Conservation (phyloP, 495 filamentous ascomycete genomes). For the Talaromyces ruber region DNA sequence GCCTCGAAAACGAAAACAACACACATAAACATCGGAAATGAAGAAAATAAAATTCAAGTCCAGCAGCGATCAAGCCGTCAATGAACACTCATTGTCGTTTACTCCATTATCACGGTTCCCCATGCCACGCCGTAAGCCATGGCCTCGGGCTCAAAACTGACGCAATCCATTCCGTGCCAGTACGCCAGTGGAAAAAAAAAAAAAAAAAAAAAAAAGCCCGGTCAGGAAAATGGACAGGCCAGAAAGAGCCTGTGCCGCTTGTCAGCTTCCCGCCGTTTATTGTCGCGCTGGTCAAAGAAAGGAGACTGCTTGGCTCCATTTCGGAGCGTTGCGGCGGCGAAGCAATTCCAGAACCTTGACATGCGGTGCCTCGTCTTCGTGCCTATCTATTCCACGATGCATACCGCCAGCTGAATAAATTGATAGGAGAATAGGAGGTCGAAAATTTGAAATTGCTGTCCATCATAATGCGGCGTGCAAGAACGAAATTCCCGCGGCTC, state of each 20-base stretch:
- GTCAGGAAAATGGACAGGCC: not conserved
- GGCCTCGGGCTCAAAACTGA: not conserved
- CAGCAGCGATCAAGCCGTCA: not conserved
- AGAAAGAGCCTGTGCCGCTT: not conserved
- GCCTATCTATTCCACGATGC: not conserved
- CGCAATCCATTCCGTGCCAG: constrained; percentile 2
- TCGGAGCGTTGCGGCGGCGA: not conserved
- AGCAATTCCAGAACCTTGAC: not conserved
- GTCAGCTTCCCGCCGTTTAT: not conserved
- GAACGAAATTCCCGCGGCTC: not conserved
- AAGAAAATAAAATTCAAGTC: not conserved
- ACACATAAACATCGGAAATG: constrained; percentile 4
- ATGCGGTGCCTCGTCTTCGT: not conserved
- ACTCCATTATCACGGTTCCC: not conserved
- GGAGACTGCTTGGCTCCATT: constrained; percentile 1
- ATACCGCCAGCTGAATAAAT: not conserved
- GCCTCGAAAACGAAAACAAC: constrained; percentile 13
- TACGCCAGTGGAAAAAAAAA: not conserved
- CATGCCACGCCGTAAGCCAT: not conserved
- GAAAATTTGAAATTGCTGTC: not conserved
- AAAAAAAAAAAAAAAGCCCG: not conserved
- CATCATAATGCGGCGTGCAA: constrained; percentile 2
- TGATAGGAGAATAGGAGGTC: constrained; percentile 1
- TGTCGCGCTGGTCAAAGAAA: constrained; percentile 1
- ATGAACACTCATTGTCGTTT: not conserved